Conservation (phyloP, 2,329 filamentous ascomycete genomes). For the Exophiala aquamarina region DNA sequence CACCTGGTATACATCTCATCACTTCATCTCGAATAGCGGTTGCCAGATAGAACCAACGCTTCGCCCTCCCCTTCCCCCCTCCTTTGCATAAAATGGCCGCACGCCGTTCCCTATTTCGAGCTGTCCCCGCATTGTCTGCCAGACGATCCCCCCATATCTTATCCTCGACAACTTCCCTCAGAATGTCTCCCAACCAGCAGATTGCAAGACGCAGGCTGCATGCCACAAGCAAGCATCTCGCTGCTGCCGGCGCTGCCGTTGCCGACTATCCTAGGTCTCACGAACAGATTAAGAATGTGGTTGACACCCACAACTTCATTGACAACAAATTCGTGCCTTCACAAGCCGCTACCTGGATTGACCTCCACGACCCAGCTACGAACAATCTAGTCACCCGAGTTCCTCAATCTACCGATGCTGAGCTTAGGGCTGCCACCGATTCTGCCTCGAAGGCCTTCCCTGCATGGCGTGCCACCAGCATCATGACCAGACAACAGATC, state of each 20-base stretch:
- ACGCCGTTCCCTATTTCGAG: conserved; percentile 21
- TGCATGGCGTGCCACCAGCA: conserved; percentile 59
- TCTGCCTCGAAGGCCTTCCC: conserved; percentile 65
- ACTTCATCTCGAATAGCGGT: too few relatives aligned
- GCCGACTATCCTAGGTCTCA: conserved; percentile 58
- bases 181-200: conserved; percentile 26
- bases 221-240: conserved; percentile 55
- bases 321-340: conserved; percentile 63
- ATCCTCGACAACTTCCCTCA: conserved; percentile 13
- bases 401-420: conserved; percentile 64
- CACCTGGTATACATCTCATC: neutral
- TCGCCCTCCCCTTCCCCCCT: neutral
- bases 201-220: conserved; percentile 43
- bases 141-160: conserved; percentile 23
- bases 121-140: conserved; percentile 26
- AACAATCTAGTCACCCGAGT: conserved; percentile 67
- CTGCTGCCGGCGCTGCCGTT: conserved; percentile 51
- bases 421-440: conserved; percentile 61
- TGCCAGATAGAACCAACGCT: too few relatives aligned
- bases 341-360: conserved; percentile 61
- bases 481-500: conserved; percentile 62
- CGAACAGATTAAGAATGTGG: conserved; percentile 54
- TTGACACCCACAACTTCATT: conserved; percentile 63
- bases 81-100: conserved; percentile 22
- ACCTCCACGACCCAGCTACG: conserved; percentile 64